phyloP scores from a whole-genome alignment of 2,329 filamentous ascomycete genomes.

The Periconia macrospinosa region DNA sequence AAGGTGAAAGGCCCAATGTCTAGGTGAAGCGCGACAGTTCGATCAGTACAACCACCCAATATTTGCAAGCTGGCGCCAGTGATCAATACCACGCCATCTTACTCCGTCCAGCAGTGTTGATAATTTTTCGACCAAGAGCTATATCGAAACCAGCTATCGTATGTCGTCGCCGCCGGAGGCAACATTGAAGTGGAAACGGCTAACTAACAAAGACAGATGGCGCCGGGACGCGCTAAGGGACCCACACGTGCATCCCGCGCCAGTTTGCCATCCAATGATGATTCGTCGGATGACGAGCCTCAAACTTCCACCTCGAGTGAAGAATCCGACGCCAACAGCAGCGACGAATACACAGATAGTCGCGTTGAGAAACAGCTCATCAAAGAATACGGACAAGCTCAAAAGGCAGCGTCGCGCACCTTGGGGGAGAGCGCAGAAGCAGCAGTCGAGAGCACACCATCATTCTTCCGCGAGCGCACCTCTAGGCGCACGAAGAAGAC shows the following conservation, averaged over 20 bases:
- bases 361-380: neutral
- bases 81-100: neutral
- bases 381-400: conserved; percentile 1
- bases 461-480: neutral
- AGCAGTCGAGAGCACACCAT: too few relatives aligned
- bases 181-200: neutral
- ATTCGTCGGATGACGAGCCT: conserved; percentile 11
- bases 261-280: conserved; percentile 20
- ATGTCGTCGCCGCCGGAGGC: neutral
- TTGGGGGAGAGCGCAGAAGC: neutral
- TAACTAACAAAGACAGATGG: conserved; percentile 22
- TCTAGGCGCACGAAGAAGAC: neutral
- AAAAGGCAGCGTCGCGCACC: neutral
- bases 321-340: conserved; percentile 4
- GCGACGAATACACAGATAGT: conserved; percentile 6
- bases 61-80: neutral
- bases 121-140: too few relatives aligned
- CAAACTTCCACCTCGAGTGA: conserved; percentile 4
- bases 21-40: conserved; percentile 11
- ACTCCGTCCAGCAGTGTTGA: neutral
- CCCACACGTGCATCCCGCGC: conserved; percentile 27
- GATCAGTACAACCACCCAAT: too few relatives aligned
- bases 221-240: conserved; percentile 9
- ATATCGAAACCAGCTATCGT: neutral
- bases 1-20: neutral